These are phyloP conservation scores for Dimargaris cristalligena DNA, from an alignment of 192 early-diverging fungal species.

Conservation along the genomic window DNA sequence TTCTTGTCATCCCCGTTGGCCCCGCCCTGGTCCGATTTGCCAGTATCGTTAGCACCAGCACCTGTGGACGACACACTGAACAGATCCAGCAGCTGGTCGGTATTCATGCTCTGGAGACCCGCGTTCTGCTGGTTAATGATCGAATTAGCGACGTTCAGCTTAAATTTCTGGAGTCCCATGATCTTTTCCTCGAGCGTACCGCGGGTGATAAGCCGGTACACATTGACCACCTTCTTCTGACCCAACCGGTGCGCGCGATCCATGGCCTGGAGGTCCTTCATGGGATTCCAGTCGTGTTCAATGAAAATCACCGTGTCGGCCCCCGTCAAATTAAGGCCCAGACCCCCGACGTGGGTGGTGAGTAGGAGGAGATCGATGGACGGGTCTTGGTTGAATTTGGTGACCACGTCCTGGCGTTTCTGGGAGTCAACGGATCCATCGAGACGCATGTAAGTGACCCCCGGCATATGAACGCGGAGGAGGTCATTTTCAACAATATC, in stretches of 20 bases:
- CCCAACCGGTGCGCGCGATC: constrained; percentile 97
- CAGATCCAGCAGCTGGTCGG: constrained; percentile 85
- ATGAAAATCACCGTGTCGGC: constrained; percentile 99
- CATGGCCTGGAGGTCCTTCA: constrained; percentile 98
- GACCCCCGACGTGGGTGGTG: constrained; percentile 92
- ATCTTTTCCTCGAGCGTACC: constrained; percentile 99
- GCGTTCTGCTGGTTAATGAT: constrained; percentile 95
- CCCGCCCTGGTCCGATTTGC: constrained; percentile 16
- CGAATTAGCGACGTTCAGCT: constrained; percentile 89
- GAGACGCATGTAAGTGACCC: constrained; percentile 81
- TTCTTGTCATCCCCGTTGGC: constrained; percentile 9
- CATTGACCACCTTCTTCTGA: constrained; percentile 93
- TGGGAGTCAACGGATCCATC: constrained; percentile 78
- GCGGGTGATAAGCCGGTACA: constrained; percentile 91
- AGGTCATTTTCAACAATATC: constrained; percentile 92
- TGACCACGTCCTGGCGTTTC: constrained; percentile 76
- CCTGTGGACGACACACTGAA: constrained; percentile 53
- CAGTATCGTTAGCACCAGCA: constrained; percentile 14
- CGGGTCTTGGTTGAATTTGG: constrained; percentile 89
- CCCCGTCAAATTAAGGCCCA: constrained; percentile 93
- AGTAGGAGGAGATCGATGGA: constrained; percentile 86
- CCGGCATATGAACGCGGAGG: constrained; percentile 63
- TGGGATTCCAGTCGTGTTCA: constrained; percentile 99
- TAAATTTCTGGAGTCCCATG: constrained; percentile 98
- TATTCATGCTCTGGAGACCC: constrained; percentile 86